Percentiles rank a stretch among this genome's conserved stretches.
phyloP scores from a whole-genome alignment of 208 protist species.

The Endotrypanum monterogeii region DNA sequence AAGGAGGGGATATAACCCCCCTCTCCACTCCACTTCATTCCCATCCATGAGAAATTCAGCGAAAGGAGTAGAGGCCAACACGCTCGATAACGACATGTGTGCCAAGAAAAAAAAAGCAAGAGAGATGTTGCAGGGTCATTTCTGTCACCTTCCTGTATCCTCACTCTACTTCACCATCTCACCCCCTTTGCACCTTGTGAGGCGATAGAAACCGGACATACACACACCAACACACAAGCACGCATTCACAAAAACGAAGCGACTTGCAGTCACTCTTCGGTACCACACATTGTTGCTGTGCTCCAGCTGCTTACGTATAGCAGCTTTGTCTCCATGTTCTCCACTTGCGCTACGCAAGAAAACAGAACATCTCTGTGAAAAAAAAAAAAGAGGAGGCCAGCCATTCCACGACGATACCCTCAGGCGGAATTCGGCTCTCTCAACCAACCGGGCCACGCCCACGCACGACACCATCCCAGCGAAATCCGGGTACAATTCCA shows the following conservation, averaged over 20 bases:
- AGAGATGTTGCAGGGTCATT: not conserved
- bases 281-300: not conserved
- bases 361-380: not conserved
- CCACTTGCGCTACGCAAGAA: not conserved
- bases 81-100: not conserved
- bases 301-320: not conserved
- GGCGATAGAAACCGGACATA: not conserved
- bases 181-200: too few relatives aligned
- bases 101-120: not conserved
- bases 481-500: constrained; percentile 57
- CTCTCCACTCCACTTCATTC: not conserved
- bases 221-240: not conserved
- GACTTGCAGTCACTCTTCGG: not conserved
- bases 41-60: not conserved
- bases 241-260: too few relatives aligned
- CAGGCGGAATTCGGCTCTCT: not conserved
- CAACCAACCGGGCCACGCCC: constrained; percentile 39
- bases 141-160: not conserved
- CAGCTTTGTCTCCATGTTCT: too few relatives aligned
- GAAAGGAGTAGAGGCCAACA: not conserved
- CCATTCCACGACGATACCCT: not conserved
- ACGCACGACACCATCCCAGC: constrained; percentile 88
- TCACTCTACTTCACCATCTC: not conserved
- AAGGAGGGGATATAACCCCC: not conserved
- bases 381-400: not conserved